phyloP scores from a whole-genome alignment of 2,329 filamentous ascomycete genomes.

The Alternaria brassicae region DNA sequence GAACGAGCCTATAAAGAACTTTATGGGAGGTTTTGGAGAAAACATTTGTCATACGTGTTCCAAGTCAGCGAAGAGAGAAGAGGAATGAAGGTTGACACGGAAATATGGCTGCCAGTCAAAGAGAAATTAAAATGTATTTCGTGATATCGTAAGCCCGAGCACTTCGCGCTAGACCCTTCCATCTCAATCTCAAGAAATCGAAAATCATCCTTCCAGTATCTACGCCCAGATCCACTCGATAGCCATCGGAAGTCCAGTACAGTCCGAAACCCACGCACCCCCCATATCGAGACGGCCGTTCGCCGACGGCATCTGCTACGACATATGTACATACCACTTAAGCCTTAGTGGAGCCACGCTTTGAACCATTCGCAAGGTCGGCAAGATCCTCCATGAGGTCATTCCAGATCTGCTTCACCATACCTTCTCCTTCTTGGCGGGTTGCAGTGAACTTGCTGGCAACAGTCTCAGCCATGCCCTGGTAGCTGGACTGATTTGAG shows the following conservation, averaged over 20 bases:
- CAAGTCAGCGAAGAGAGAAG: background rate
- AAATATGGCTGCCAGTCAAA: background rate
- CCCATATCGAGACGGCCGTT: background rate
- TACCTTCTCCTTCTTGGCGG: conserved; percentile 52
- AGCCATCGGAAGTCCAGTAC: conserved; percentile 2
- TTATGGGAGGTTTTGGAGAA: too few relatives aligned
- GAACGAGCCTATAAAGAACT: too few relatives aligned
- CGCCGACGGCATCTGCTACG: background rate
- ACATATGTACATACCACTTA: conserved; percentile 4
- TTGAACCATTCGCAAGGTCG: conserved; percentile 44
- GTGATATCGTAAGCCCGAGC: conserved; percentile 47
- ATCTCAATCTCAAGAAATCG: conserved; percentile 8
- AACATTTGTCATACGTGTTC: too few relatives aligned
- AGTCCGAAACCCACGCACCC: background rate
- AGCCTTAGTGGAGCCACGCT: conserved; percentile 34
- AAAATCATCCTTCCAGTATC: background rate
- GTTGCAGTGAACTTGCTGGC: conserved; percentile 39
- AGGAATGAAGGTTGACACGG: too few relatives aligned
- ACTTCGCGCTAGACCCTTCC: conserved; percentile 41
- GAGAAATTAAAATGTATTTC: conserved; percentile 27
- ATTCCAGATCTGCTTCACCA: conserved; percentile 56
- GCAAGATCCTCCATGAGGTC: conserved; percentile 59
- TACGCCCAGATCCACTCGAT: conserved; percentile 1
- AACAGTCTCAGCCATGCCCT: conserved; percentile 62
- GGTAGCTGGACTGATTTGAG: conserved; percentile 62